These are phyloP conservation scores for Pisolithus orientalis DNA, from an alignment of 768 basidiomycete genomes.

Conservation along the genomic window DNA sequence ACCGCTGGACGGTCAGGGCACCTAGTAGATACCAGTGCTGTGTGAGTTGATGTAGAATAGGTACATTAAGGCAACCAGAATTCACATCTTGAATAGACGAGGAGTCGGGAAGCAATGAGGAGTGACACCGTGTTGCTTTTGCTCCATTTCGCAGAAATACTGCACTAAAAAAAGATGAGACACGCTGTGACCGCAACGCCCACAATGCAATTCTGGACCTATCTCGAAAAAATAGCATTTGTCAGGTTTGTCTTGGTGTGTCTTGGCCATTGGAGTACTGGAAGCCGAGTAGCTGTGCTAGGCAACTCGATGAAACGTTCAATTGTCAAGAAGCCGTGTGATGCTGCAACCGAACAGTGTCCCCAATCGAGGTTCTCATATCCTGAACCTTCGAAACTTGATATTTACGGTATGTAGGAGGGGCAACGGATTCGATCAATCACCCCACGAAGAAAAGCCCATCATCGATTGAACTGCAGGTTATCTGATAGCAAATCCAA, in stretches of 20 bases:
- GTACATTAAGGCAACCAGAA: slow-evolving; percentile 4
- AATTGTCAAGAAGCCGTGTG: too few relatives aligned
- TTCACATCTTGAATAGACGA: slow-evolving; percentile 69
- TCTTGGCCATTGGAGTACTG: background rate
- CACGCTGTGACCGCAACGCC: slow-evolving; percentile 1
- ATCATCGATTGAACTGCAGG: too few relatives aligned
- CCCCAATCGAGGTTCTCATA: too few relatives aligned
- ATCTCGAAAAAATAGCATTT: slow-evolving; percentile 64
- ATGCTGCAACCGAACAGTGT: too few relatives aligned
- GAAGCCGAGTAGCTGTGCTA: background rate
- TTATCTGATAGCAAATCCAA: too few relatives aligned
- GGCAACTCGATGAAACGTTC: too few relatives aligned
- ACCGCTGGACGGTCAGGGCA: slow-evolving; percentile 61
- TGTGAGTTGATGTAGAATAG: slow-evolving; percentile 5
- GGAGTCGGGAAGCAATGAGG: slow-evolving; percentile 68
- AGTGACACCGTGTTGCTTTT: slow-evolving; percentile 12
- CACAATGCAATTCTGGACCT: slow-evolving; percentile 11
- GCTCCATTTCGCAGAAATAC: slow-evolving; percentile 50
- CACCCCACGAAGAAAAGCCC: too few relatives aligned
- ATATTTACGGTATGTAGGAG: too few relatives aligned
- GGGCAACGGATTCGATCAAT: too few relatives aligned
- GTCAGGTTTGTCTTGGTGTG: background rate
- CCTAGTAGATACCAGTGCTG: slow-evolving; percentile 30
- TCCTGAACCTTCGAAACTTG: too few relatives aligned
- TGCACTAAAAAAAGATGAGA: slow-evolving; percentile 36